Evolutionary conservation across 2,329 filamentous ascomycete species (phyloP).

Genomic region (Dothiorella sarmentorum): DNA sequence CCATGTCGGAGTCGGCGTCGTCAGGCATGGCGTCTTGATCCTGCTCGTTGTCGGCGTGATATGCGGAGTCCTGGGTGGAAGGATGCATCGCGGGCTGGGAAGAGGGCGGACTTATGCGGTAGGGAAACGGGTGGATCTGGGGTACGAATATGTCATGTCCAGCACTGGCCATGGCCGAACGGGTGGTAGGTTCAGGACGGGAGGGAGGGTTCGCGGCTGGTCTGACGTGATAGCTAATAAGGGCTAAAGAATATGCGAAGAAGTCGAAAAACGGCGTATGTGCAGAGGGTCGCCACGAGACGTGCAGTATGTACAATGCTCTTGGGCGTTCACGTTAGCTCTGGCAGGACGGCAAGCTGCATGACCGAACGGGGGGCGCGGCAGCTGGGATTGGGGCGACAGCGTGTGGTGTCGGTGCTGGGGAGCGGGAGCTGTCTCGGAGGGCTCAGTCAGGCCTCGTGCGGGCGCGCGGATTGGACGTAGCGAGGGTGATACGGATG

Average conservation of each 20-base stretch:
- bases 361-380: constrained; percentile 15
- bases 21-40: constrained; percentile 9
- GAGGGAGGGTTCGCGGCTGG: too few species aligned
- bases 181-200: too few species aligned
- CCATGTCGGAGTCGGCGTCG: constrained; percentile 17
- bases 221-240: background rate
- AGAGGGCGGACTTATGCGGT: constrained; percentile 3
- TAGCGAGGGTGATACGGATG: constrained; percentile 11
- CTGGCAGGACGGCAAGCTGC: constrained; percentile 16
- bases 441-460: background rate
- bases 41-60: constrained; percentile 1
- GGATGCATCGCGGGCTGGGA: background rate
- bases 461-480: constrained; percentile 1
- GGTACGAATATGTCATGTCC: constrained; percentile 9
- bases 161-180: constrained; percentile 9
- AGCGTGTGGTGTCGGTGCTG: background rate
- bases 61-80: constrained; percentile 1
- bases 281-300: constrained; percentile 17
- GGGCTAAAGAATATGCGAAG: constrained; percentile 17
- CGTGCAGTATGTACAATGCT: constrained; percentile 17
- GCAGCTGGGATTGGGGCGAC: constrained; percentile 6
- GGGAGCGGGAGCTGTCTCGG: constrained; percentile 16
- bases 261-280: constrained; percentile 19
- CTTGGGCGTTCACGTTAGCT: constrained; percentile 13
- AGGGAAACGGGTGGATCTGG: constrained; percentile 7